Percentiles rank a stretch among this genome's conserved stretches.
Conservation (phyloP, 495 filamentous ascomycete species). For the Thermochaetoides thermophila region DNA sequence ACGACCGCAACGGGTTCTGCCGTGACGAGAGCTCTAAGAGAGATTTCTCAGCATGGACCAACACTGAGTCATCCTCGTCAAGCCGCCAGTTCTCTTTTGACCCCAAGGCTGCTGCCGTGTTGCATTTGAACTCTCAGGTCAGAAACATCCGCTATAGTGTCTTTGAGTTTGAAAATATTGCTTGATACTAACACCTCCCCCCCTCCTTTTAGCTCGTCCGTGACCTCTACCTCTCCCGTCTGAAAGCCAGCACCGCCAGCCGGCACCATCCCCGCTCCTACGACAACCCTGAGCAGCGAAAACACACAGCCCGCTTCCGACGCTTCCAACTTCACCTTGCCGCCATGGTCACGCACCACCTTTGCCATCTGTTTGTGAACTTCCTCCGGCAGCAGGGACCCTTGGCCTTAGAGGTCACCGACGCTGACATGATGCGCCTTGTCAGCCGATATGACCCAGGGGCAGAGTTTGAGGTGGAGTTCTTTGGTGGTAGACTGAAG, state of each 20-base stretch:
- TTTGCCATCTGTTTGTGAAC: conserved; percentile 12
- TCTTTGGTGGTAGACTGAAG: conserved; percentile 12
- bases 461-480: conserved; percentile 11
- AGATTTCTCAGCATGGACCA: conserved; percentile 1
- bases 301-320: no score
- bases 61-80: conserved; percentile 3
- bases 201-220: conserved; percentile 11
- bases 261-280: no score
- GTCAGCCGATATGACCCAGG: conserved; percentile 10
- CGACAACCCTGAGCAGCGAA: no score
- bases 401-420: conserved; percentile 4
- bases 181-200: not conserved
- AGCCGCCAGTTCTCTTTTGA: conserved; percentile 5
- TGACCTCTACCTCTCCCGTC: conserved; percentile 10
- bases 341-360: conserved; percentile 11
- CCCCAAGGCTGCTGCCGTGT: conserved; percentile 7
- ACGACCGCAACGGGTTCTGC: conserved; percentile 8
- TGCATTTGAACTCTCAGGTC: conserved; percentile 10
- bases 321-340: conserved; percentile 12
- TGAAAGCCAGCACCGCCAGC: conserved; percentile 9
- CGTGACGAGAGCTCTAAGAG: conserved; percentile 2
- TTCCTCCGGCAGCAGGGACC: conserved; percentile 5
- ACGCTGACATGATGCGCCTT: conserved; percentile 9
- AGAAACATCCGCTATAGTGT: not conserved
- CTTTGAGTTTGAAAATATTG: not conserved